Evolutionary conservation across 805 yeast genomes (phyloP).

Genomic region (Candida endomychidarum): DNA sequence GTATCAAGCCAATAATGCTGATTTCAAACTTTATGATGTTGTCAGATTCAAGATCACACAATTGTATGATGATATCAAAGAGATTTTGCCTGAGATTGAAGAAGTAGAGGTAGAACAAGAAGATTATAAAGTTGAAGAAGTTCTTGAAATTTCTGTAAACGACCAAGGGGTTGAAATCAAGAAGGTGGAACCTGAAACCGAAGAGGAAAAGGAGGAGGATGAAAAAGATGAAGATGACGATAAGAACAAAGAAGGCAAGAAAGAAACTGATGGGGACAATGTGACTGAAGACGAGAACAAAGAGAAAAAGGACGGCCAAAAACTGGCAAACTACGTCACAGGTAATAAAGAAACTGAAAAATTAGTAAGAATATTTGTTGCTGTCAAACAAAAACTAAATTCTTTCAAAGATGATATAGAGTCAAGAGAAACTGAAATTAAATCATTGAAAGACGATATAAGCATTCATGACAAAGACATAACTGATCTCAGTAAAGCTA

Average conservation of each 20-base stretch:
- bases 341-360: conserved; percentile 15
- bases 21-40: conserved; percentile 12
- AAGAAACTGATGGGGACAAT: conserved; percentile 1
- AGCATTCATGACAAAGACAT: neutral
- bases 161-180: neutral
- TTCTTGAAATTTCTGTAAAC: neutral
- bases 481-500: neutral
- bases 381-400: conserved; percentile 3
- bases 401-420: conserved; percentile 1
- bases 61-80: conserved; percentile 11
- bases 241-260: neutral
- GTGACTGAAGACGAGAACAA: neutral
- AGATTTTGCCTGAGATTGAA: conserved; percentile 10
- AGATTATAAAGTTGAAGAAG: conserved; percentile 6
- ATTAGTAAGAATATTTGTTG: conserved; percentile 6
- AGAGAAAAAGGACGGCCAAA: neutral
- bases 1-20: neutral
- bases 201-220: neutral
- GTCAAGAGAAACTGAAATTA: neutral
- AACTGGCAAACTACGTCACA: neutral
- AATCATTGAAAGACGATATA: neutral
- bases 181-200: neutral
- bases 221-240: neutral
- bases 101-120: conserved; percentile 13
- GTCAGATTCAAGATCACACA: conserved; percentile 10